A percentile compares a stretch with the other conserved stretches of the same genome.
Evolutionary conservation across 306 rosid genomes (phyloP).

Genomic region (Vigna mungo): DNA sequence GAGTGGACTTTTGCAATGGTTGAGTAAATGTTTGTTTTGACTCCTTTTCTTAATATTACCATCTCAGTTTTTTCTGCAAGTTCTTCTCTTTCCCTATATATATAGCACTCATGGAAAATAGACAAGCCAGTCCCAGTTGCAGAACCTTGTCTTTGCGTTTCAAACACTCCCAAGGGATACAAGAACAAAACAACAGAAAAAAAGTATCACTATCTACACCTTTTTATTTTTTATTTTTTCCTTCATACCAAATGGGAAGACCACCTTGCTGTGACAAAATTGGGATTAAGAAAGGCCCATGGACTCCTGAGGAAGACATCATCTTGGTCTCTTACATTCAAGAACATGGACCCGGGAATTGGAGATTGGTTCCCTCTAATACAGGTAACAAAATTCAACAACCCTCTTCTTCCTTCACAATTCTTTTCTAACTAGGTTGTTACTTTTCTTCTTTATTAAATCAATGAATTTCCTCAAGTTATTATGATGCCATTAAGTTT

Average conservation of each 20-base stretch:
- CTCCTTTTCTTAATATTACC: conserved; percentile 47
- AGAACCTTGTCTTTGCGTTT: conserved; percentile 49
- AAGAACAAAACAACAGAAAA: neutral
- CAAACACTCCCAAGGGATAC: neutral
- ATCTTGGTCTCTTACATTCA: conserved; percentile 90
- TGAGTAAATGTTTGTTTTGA: conserved; percentile 71
- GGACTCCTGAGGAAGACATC: conserved; percentile 98
- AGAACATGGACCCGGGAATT: conserved; percentile 90
- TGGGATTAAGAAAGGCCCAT: conserved; percentile 87
- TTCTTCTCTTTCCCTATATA: neutral
- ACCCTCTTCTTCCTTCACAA: neutral
- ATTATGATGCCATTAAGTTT: neutral
- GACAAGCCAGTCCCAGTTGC: conserved; percentile 50
- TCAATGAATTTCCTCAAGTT: neutral
- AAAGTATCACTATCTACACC: neutral
- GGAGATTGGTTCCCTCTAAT: conserved; percentile 87
- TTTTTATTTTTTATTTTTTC: neutral
- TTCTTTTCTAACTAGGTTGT: neutral
- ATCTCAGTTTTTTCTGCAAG: neutral
- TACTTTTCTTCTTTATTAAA: neutral
- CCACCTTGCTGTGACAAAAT: conserved; percentile 86
- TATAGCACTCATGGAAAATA: conserved; percentile 1
- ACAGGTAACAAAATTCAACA: conserved; percentile 57
- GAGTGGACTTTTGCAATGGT: conserved; percentile 52
- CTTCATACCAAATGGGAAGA: conserved; percentile 62